Base-by-base conservation (phyloP, 768 basidiomycete genomes). In the Kwoniella sp. region DNA sequence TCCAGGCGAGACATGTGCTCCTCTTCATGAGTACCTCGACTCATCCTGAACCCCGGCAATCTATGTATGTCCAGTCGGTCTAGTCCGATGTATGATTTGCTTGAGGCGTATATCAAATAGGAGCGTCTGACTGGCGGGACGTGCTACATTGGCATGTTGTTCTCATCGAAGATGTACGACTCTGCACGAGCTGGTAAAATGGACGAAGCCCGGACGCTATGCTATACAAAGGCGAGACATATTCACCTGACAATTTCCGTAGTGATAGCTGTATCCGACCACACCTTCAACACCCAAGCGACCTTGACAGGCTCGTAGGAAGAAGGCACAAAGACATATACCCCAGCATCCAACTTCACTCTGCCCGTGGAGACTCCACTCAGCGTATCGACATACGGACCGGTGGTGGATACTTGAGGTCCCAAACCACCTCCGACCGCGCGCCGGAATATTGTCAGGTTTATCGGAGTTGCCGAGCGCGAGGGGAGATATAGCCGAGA, bases 281-380 rank as follows among this genome's bases (percentile, higher is more conserved):
- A 76, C n/a, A 76, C 50, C 30, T 68, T 63, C 29, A 76, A n/a
- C 30, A 31, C 65, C 72, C 72, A 93, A 23, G 79, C 82, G 1
- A 82, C 83, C 37, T 84, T 82, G 1, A 86, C 80, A 1, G 86
- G 88, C n/a, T 84, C 82, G 77, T 87, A 90, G 0, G 89, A 90
- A 9, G 89, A 91, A 1, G 90, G 89, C 0, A 93, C 83, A 22
- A 89, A 78, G 68, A 87, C 84, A 79, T 93, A 94, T 65, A 84
- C 86, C 22, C 90, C 91, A 0, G 84, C 74, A 2, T 83, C 82
- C 48, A 91, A 63, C 17, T 83, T 81, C 4, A 85, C 80, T 17
- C 65, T 53, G 0, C 86, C 25, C 0, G 71, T 89, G 37, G 83
- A 84, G 0, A 89, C 91, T 0, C 93, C 93, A 0, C 88, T 86